Base-by-base conservation (phyloP, 1,284 basidiomycete species). In the Flammula alnicola region DNA sequence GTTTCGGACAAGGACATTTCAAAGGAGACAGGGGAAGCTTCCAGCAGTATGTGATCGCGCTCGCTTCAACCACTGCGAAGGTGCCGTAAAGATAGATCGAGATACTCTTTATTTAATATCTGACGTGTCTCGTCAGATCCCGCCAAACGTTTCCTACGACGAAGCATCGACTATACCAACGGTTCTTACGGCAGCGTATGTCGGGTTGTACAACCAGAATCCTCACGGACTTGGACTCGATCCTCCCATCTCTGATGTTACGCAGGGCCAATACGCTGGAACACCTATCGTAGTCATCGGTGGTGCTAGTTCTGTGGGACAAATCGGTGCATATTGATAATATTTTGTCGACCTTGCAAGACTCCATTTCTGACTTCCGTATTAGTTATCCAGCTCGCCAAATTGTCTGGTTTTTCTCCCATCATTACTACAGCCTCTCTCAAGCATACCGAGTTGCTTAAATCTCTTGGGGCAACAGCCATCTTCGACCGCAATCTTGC, bases 391-490 rank as follows among this genome's bases (percentile, higher is more conserved):
- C 82, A 84, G 58, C 60, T 83, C 8, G 77, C 77, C 7, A 75
- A 67, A 53, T 55, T 77, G 16, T 74, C 76, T 0, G 80, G 79
- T 2, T 80, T 79, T 66, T 70, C 68, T 5, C 75, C 72, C 0
- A 78, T 83, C 48, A 73, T 83, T 44, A 65, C 77, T 9, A 79
- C 77, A 3, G 71, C 80, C 2, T 80, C 77, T 4, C 57, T 58
- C 16, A 69, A 68, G 50, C 73, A 82, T 51, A 52, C 63, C 16
- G 65, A 61, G 0, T 60, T 63, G 27, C 70, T 84, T 49, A 75
- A 74, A 54, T 64, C 69, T 0, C 68, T 80, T 27, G 83, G 83
- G 2, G 83, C 80, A 1, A 79, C 79, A 0, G 65, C 77, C 31
- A 65, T 79, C 41, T 59, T 84, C 38, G 75, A 80, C 47, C 71